Evolutionary conservation across 1,284 basidiomycete species (phyloP), one percentile per base, ranked within the genome.

Genomic region (Ustilago bromivora): DNA sequence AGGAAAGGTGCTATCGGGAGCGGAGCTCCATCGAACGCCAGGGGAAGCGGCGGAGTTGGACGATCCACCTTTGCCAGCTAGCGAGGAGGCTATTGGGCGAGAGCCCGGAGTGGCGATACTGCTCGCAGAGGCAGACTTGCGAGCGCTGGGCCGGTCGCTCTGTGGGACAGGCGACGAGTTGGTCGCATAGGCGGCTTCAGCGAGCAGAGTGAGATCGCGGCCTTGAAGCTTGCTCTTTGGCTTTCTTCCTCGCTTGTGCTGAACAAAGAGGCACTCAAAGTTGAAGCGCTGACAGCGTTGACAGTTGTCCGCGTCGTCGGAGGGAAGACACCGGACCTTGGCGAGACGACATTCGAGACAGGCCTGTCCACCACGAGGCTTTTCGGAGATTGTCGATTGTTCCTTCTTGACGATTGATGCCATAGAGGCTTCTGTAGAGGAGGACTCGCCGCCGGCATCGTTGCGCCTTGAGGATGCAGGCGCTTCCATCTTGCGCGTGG

Each of bases 141-240:
- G 66, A 10, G 61, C 61, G 23, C 35, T 57, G 6, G 66, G 58
- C n/a, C 62, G 59, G 5, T 56, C 66, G 32, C 6, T 60, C n/a
- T 43, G 51, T 23, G 55, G 63, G 9, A 75, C 19, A 1, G 67
- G 53, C 10, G 70, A 66, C 12, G 75, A 59, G 17, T 72, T 72
- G 46, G 69, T 69, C 17, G 75, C 75, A 34, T 67, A 77, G 19
- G 75, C 75, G 28, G 75, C 75, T 52, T 77, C 75, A 5, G 75
- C 75, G 1, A 77, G 60, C 23, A 77, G 58, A 19, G 75, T 72
- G 23, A 77, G 63, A 34, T 77, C 75, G 52, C 75, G 62, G 47
- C 75, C 75, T 40, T 78, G 75, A 4, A 78, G 66, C 62, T 71
- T 74, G 55, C 76, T 78, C 49, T 78, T 78, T n/a, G 76, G 68